Conservation (phyloP, 306 rosid species). For the Vigna radiata region DNA sequence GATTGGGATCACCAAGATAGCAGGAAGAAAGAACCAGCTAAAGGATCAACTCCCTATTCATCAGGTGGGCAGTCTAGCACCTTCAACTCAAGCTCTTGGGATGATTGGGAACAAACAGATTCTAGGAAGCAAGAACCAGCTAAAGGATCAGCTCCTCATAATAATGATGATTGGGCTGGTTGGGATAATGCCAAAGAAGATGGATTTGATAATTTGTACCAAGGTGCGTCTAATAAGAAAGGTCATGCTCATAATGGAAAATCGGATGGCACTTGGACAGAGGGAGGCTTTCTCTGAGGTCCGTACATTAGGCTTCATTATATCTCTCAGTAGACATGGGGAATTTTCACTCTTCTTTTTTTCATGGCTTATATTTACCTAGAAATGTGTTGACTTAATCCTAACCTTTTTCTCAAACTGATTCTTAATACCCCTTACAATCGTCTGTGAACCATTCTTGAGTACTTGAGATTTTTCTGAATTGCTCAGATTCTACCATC, state of each 20-base stretch:
- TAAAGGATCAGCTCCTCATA: slow-evolving; percentile 59
- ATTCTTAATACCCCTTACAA: too few species aligned
- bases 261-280: slow-evolving; percentile 77
- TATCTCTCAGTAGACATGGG: neutral
- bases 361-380: too few species aligned
- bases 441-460: too few species aligned
- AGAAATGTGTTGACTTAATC: too few species aligned
- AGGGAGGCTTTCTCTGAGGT: slow-evolving; percentile 91
- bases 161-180: slow-evolving; percentile 86
- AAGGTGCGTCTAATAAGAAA: slow-evolving; percentile 60
- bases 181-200: slow-evolving; percentile 95
- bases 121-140: slow-evolving; percentile 67
- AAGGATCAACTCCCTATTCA: slow-evolving; percentile 33
- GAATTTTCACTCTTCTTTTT: neutral
- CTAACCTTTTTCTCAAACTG: too few species aligned
- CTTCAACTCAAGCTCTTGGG: slow-evolving; percentile 69
- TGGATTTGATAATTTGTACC: slow-evolving; percentile 69
- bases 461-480: too few species aligned
- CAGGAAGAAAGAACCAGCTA: slow-evolving; percentile 34
- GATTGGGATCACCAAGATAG: slow-evolving; percentile 49
- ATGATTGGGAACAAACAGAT: slow-evolving; percentile 79
- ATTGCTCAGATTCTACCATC: too few species aligned
- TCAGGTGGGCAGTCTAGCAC: slow-evolving; percentile 54
- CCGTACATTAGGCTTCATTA: slow-evolving; percentile 41
- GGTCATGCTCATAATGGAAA: slow-evolving; percentile 68